Conservation (phyloP, 176 grass and related monocot species). For the Avena atlantica region DNA sequence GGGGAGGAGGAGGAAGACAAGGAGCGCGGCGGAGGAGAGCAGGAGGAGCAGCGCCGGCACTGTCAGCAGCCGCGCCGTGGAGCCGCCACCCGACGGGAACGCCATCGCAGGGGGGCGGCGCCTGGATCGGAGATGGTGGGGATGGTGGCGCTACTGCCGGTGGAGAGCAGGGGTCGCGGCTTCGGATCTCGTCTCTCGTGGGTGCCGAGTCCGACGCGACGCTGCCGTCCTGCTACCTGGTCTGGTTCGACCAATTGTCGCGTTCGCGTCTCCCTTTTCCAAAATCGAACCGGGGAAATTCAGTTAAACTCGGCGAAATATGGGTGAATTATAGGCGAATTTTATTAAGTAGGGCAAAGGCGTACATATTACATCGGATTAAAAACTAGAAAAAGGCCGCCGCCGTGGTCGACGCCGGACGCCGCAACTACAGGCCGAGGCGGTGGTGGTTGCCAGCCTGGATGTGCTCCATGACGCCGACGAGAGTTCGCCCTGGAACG, state of each 20-base stretch:
- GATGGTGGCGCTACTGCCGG: neutral
- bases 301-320: too few species aligned
- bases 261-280: too few species aligned
- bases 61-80: conserved; percentile 58
- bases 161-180: neutral
- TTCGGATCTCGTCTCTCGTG: conserved; percentile 1
- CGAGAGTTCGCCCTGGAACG: too few species aligned
- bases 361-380: too few species aligned
- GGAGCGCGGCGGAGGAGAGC: conserved; percentile 51
- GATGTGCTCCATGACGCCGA: too few species aligned
- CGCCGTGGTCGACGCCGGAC: too few species aligned
- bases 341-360: too few species aligned
- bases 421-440: too few species aligned
- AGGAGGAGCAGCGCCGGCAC: conserved; percentile 69
- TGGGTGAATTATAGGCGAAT: too few species aligned
- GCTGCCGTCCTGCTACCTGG: neutral
- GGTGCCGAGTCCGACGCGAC: neutral
- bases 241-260: conserved; percentile 24
- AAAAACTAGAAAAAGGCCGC: too few species aligned
- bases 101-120: conserved; percentile 49
- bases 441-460: too few species aligned
- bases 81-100: conserved; percentile 48
- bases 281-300: too few species aligned
- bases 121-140: conserved; percentile 25
- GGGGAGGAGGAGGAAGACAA: conserved; percentile 65